These are phyloP conservation scores for Metroxylon sagu DNA, from an alignment of 176 grass and related monocot species.

Conservation along the genomic window DNA sequence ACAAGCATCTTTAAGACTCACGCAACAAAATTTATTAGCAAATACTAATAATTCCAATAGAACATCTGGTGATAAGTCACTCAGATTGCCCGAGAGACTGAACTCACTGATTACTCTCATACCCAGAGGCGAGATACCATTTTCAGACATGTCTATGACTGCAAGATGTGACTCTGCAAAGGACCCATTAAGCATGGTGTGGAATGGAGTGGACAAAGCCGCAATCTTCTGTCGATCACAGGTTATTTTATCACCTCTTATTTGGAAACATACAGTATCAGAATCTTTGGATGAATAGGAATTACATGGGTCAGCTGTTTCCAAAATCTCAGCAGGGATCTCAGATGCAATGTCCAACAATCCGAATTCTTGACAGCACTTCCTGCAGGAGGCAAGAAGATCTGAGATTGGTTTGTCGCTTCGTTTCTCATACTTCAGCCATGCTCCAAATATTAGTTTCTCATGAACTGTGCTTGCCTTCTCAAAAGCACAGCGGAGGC, in stretches of 20 bases:
- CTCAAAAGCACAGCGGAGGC: constrained; percentile 82
- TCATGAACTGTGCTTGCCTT: constrained; percentile 79
- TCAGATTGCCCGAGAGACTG: constrained; percentile 58
- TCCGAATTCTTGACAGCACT: constrained; percentile 90
- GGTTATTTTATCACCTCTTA: constrained; percentile 65
- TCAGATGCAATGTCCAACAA: constrained; percentile 64
- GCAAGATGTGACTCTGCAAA: constrained; percentile 79
- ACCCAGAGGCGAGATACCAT: constrained; percentile 71
- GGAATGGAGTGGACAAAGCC: constrained; percentile 64
- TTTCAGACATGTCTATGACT: constrained; percentile 80
- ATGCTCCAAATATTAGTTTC: constrained; percentile 74
- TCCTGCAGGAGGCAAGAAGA: constrained; percentile 68
- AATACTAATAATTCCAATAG: constrained; percentile 87
- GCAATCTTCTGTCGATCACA: constrained; percentile 81
- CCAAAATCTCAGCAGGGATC: constrained; percentile 34
- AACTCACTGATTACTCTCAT: constrained; percentile 81
- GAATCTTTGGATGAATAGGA: constrained; percentile 30
- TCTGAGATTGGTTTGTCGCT: constrained; percentile 66
- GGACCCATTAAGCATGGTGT: constrained; percentile 87
- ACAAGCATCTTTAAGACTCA: constrained; percentile 83
- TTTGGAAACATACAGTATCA: constrained; percentile 53
- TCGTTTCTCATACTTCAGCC: constrained; percentile 93
- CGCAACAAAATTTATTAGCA: constrained; percentile 93
- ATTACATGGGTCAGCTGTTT: constrained; percentile 13
- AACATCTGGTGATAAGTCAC: constrained; percentile 64